These are phyloP conservation scores for Xylaria curta DNA, from an alignment of 495 filamentous ascomycete species.

Conservation along the genomic window DNA sequence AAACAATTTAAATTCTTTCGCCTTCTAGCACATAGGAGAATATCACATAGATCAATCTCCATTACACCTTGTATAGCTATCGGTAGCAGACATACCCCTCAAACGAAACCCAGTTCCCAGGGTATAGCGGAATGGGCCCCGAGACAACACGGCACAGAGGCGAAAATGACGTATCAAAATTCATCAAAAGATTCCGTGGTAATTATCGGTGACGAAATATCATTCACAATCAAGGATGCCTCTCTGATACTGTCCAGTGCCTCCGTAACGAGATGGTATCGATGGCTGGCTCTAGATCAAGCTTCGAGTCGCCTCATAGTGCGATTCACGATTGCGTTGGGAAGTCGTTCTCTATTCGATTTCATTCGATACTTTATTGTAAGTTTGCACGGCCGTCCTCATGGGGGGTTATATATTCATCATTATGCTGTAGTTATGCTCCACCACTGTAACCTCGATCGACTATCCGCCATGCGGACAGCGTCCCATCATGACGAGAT, in stretches of 20 bases:
- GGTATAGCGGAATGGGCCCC: conserved; percentile 20
- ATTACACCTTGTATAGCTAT: conserved; percentile 49
- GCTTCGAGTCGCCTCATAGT: conserved; percentile 48
- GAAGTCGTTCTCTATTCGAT: conserved; percentile 40
- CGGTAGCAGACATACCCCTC: conserved; percentile 39
- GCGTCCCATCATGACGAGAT: conserved; percentile 43
- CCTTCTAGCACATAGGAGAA: conserved; percentile 34
- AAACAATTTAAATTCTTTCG: conserved; percentile 37
- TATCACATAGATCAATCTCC: conserved; percentile 36
- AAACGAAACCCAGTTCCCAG: conserved; percentile 36
- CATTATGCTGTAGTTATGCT: conserved; percentile 34
- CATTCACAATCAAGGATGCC: neutral
- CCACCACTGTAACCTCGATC: conserved; percentile 56
- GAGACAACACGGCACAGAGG: conserved; percentile 40
- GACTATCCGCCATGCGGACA: conserved; percentile 54
- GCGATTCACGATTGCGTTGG: conserved; percentile 42
- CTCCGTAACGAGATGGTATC: conserved; percentile 45
- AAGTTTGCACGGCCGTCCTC: conserved; percentile 17
- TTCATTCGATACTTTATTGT: conserved; percentile 50
- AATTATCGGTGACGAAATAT: conserved; percentile 5
- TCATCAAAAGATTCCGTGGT: conserved; percentile 41
- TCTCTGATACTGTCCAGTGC: conserved; percentile 38
- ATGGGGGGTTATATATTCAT: neutral
- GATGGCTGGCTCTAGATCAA: conserved; percentile 34
- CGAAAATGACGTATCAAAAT: conserved; percentile 26